These are phyloP conservation scores for Drosera capensis DNA, from an alignment of 148 eudicot genomes.

Conservation along the genomic window DNA sequence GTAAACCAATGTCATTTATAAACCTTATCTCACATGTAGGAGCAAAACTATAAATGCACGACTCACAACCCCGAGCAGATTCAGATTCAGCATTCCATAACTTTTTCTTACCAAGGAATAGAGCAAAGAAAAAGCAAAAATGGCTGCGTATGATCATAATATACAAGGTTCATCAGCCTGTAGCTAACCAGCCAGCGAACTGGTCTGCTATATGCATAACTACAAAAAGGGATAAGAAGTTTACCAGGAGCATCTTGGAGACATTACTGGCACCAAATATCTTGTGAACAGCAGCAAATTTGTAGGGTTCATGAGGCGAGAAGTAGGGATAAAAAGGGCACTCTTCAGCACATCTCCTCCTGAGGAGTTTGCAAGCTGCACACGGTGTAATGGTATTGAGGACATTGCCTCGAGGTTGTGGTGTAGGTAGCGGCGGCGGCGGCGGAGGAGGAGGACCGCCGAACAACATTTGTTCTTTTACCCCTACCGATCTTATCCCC, in stretches of 20 bases:
- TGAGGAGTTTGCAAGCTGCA: conserved; percentile 81
- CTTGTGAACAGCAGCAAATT: conserved; percentile 82
- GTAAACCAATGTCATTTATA: too few species aligned
- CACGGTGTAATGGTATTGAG: conserved; percentile 71
- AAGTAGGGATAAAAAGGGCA: conserved; percentile 85
- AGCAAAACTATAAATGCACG: not conserved
- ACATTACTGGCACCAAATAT: conserved; percentile 92
- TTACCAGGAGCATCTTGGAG: conserved; percentile 77
- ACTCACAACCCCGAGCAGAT: not conserved
- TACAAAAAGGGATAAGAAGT: not conserved
- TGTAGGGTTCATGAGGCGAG: conserved; percentile 81
- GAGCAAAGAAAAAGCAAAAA: not conserved
- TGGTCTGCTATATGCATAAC: not conserved
- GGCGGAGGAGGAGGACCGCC: conserved; percentile 24
- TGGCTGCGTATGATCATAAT: not conserved
- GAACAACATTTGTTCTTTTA: not conserved
- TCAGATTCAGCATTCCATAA: not conserved
- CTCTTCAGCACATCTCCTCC: conserved; percentile 79
- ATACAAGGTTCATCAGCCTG: not conserved
- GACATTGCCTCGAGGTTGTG: too few species aligned
- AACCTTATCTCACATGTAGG: not conserved
- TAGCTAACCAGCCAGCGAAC: too few species aligned
- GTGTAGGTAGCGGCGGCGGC: too few species aligned
- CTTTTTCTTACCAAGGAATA: not conserved
- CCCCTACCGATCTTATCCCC: not conserved